Evolutionary conservation across 2,329 filamentous ascomycete genomes (phyloP), one percentile per base, ranked within the genome.

Genomic region (Monilinia vaccinii-corymbosi): DNA sequence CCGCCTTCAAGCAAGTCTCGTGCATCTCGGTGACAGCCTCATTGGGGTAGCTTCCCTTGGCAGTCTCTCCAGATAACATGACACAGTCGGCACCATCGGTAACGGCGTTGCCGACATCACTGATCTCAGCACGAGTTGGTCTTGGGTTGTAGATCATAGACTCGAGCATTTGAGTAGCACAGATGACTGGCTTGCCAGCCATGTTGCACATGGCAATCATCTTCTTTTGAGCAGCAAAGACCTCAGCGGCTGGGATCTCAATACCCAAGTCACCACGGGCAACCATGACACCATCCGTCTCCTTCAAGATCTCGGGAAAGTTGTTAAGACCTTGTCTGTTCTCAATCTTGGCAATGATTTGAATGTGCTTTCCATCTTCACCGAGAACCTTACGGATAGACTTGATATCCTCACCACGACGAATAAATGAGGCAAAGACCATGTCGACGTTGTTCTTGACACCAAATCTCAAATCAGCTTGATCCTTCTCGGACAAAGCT

Each of bases 201-300:
- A 97, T 86, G 82, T 99, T 99, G 86, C 94, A 99, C 87, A 97
- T 97, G 78, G 94, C 92, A 77, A 99, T 99, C 84, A 99, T 92
- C 90, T 99, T 99, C 88, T 99, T 99, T 83, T 99, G 94, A 60
- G 94, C 94, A 69, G 96, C 91, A 78, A 99, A 99, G 68, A 99
- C 94, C 82, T 99, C 94, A 66, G 93, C 91, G 63, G 94, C 93
- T 53, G 94, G 93, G 71, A 99, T 99, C 80, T 99, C 94, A 71
- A 99, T 99, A 81, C 94, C 94, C 66, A 96, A 80, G 74, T 97
- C 94, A 80, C 94, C 94, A 85, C 94, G 93, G 72, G 94, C 94
- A 69, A 99, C 94, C 94, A 99, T 99, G 80, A 99, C 92, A 83
- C 94, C 94, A 75, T 99, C 94, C 7, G 94, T 97, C 80, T 92